Percentiles rank a stretch among this genome's conserved stretches.
Evolutionary conservation across 2,329 filamentous ascomycete genomes (phyloP).

Genomic region (Cercospora brassicicola): DNA sequence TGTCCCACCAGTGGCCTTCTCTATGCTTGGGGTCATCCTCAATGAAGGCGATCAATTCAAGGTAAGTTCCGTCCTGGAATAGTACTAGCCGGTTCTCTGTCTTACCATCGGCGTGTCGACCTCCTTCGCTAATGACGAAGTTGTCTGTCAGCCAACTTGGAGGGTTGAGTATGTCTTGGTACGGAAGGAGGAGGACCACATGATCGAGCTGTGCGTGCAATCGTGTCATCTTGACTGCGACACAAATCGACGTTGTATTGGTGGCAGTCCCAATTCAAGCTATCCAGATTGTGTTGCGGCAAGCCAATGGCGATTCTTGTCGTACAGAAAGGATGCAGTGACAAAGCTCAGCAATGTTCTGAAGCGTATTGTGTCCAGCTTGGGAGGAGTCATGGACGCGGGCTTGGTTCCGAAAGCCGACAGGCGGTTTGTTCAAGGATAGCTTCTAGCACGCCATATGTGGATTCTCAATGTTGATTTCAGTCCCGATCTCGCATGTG

Average conservation of each 20-base stretch:
- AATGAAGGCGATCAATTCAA: conserved; percentile 66
- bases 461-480: background rate
- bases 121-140: conserved; percentile 62
- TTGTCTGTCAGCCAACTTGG: conserved; percentile 54
- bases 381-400: background rate
- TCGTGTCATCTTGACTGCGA: conserved; percentile 8
- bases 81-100: conserved; percentile 65
- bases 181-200: conserved; percentile 63
- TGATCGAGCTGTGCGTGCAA: conserved; percentile 55
- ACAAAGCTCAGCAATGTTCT: background rate
- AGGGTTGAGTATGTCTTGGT: conserved; percentile 48
- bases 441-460: background rate
- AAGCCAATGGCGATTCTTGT: background rate
- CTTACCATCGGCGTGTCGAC: conserved; percentile 60
- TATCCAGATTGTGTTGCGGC: background rate
- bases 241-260: background rate
- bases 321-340: background rate
- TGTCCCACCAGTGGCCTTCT: conserved; percentile 59
- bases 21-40: conserved; percentile 47
- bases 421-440: background rate
- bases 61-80: conserved; percentile 63
- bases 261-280: background rate
- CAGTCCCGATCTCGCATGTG: background rate
- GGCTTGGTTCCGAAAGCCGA: background rate
- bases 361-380: background rate